Evolutionary conservation across 805 yeast genomes (phyloP), one percentile per base, ranked within the genome.

Genomic region (Teunomyces stri): DNA sequence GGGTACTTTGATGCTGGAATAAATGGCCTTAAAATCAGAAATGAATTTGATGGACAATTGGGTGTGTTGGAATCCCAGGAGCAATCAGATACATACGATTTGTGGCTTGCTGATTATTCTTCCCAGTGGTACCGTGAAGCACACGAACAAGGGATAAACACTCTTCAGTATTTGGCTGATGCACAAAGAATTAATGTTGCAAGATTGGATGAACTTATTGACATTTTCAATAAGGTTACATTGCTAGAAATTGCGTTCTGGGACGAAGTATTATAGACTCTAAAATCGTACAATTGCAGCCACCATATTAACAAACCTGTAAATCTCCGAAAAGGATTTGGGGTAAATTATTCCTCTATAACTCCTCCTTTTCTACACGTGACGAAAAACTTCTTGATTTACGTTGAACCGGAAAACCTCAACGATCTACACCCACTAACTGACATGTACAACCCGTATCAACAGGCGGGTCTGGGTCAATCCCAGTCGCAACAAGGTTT

Each of bases 171-270:
- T 9, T 65, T 76, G 34, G 64, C 78, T 6, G 61, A 56, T 1
- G 36, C 41, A 6, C 18, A 40, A 3, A 65, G 68, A 0, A 68
- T 78, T 15, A 64, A 76, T 11, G 61, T 65, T 2, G 68, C 69
- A n/a, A 69, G 84, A 42, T 51, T 81, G 6, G 75, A 76, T 9
- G 75, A 73, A 49, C 64, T 86, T 43, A 75, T 80, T 1, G 75
- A 76, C 41, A 80, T 86, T 20, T 87, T 82, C 60, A 76, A 75
- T 13, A 70, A 77, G 25, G 89, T 84, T 7, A 75, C 83, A 11
- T 62, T 64, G 40, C 68, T 87, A 44, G 96, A 87, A 62, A 72
- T 80, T 20, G 74, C 69, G 18, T 87, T 87, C 59, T 87, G 96
- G 96, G 75, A 78, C 56, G 85, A 70, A 52, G 69, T 67, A 9